Evolutionary conservation across 805 yeast genomes (phyloP), one percentile per base, ranked within the genome.

Genomic region (Metschnikowia corniflorae): DNA sequence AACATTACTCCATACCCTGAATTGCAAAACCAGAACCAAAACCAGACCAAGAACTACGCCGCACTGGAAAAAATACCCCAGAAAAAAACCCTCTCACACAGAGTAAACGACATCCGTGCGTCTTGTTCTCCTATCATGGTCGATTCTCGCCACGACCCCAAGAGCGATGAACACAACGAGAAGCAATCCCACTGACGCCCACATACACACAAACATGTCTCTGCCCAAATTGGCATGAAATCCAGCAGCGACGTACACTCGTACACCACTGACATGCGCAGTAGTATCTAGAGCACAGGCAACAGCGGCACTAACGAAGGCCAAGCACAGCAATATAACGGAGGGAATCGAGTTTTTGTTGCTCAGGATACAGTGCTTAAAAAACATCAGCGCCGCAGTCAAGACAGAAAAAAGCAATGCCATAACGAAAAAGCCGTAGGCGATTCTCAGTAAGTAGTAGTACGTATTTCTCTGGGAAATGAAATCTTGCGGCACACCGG

Each of bases 401-500:
- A 75, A 30, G 4, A 73, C 53, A 51, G 74, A 61, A 65, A 82
- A 80, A 3, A 83, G 77, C 72, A 77, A 80, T 6, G 78, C 80
- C 51, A 81, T 73, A 33, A 60, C 35, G 35, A 51, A 51, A 34
- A 57, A 54, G 9, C 57, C 60, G 42, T 52, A 61, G 14, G 58
- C 51, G 27, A 51, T 45, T 48, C 91, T 75, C 14, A 86, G 73
- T 53, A 82, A 61, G 61, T 79, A 82, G 63, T 71, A 86, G 58
- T 73, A 80, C 26, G 73, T 61, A 46, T 73, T 65, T 44, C 76
- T 68, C 55, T 70, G 57, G 21, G 58, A 48, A 34, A 64, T 49
- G 49, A 87, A 80, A 17, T 63, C 61, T 3, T 54, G 23, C 17
- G 95, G 94, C 16, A 33, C 82, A 8, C 37, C 29, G 9, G 26